Evolutionary conservation across 306 rosid genomes (phyloP), one percentile per base, ranked within the genome.

Genomic region (Fragaria nilgerrensis): DNA sequence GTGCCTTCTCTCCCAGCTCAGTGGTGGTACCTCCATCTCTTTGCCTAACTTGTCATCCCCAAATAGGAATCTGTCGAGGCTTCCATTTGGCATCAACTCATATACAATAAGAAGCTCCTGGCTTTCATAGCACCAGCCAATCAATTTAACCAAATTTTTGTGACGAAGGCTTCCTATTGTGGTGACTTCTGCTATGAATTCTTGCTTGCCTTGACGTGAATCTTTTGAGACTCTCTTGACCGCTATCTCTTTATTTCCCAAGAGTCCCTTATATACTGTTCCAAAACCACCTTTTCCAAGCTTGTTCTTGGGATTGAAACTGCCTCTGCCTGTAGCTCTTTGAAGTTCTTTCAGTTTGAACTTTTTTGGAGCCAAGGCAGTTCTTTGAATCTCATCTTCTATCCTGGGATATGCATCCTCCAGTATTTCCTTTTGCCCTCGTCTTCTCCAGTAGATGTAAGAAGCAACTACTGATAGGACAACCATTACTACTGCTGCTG

Each of bases 201-300:
- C 98, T 79, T 85, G 93, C 84, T 89, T 89, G 8, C 98, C 98
- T 77, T 91, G 98, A 19, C 81, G 80, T 0, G 98, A 93, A 49
- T 93, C 59, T 73, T 89, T 84, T 2, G 91, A 88, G 39, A 89
- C 80, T 75, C 88, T 82, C 82, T 93, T 93, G 69, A 93, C 94
- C 0, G 98, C 98, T 5, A 93, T 75, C 45, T 84, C 94, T 34
- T 84, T 82, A 9, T 83, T 75, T 79, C 75, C 86, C 22, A 89
- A 63, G 15, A 72, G 1, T 47, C 98, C 98, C 55, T 77, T 90
- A 34, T 86, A 93, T 3, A 93, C 98, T 0, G 91, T 93, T 77
- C 98, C 98, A 62, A 91, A 93, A 0, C 98, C 98, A 0, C 98
- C 98, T 84, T 83, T 59, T 9, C 98, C 96, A 0, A 93, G 98